Evolutionary conservation across 805 yeast genomes (phyloP).

Genomic region (Saccharomycopsis malanga): DNA sequence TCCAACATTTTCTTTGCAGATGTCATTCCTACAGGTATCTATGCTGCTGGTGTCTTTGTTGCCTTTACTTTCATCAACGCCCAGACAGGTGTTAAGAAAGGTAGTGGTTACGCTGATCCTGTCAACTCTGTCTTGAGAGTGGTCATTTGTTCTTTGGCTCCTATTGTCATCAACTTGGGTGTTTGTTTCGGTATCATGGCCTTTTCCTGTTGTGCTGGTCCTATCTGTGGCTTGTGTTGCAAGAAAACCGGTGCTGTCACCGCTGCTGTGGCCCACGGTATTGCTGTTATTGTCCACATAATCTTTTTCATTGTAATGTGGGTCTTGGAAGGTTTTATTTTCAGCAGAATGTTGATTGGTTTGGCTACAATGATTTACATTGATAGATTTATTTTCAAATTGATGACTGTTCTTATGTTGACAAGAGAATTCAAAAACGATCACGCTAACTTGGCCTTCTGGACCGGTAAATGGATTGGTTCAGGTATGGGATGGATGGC

Average conservation of each 20-base stretch:
- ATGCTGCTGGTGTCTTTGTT: constrained; percentile 58
- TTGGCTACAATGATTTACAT: constrained; percentile 47
- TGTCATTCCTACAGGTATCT: constrained; percentile 61
- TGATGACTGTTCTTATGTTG: constrained; percentile 42
- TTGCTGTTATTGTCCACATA: constrained; percentile 47
- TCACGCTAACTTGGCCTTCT: constrained; percentile 62
- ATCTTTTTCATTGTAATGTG: constrained; percentile 56
- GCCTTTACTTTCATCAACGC: constrained; percentile 80
- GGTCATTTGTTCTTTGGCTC: constrained; percentile 78
- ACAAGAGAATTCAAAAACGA: constrained; percentile 59
- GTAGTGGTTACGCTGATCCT: constrained; percentile 29
- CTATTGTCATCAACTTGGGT: constrained; percentile 87
- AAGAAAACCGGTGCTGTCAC: constrained; percentile 42
- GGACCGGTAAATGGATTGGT: constrained; percentile 69
- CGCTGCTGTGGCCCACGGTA: constrained; percentile 49
- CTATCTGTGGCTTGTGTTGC: constrained; percentile 67
- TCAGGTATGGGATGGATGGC: constrained; percentile 57
- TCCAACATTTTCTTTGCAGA: constrained; percentile 76
- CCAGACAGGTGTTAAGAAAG: constrained; percentile 75
- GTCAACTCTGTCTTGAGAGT: constrained; percentile 71
- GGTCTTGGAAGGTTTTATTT: constrained; percentile 61
- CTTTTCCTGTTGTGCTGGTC: constrained; percentile 96
- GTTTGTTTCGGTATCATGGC: constrained; percentile 67
- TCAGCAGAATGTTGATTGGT: constrained; percentile 54
- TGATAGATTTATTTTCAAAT: constrained; percentile 52